Evolutionary conservation across 306 rosid genomes (phyloP).

Genomic region (Gleditsia sinensis): DNA sequence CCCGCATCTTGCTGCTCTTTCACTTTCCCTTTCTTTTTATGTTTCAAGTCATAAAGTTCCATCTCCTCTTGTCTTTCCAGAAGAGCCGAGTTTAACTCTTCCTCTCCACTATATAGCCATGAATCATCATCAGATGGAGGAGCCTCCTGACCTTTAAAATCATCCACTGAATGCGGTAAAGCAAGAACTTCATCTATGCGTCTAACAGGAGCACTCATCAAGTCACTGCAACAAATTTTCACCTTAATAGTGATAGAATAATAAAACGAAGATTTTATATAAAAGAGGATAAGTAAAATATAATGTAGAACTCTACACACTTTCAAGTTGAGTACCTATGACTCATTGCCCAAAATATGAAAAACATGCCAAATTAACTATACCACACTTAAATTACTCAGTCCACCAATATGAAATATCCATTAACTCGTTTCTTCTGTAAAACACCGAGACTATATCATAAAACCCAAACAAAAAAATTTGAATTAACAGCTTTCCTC

Average conservation of each 20-base stretch:
- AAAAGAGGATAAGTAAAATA: too few species aligned
- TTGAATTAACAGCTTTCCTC: not conserved
- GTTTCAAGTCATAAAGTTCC: conserved; percentile 66
- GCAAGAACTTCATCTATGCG: conserved; percentile 89
- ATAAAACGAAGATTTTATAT: conserved; percentile 7
- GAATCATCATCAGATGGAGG: conserved; percentile 88
- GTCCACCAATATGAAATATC: not conserved
- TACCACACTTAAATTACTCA: not conserved
- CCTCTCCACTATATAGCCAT: conserved; percentile 90
- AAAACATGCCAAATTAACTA: not conserved
- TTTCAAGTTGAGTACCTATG: too few species aligned
- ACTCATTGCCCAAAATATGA: too few species aligned
- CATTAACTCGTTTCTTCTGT: not conserved
- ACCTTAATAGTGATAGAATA: conserved; percentile 28
- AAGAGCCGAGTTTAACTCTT: conserved; percentile 76
- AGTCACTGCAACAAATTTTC: conserved; percentile 61
- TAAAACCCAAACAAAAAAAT: not conserved
- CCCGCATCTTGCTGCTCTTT: conserved; percentile 49
- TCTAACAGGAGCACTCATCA: conserved; percentile 83
- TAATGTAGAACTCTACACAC: too few species aligned
- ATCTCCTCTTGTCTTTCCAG: conserved; percentile 90
- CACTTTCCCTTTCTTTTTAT: conserved; percentile 63
- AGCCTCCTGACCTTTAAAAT: conserved; percentile 59
- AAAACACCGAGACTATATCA: not conserved
- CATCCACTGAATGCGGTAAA: conserved; percentile 60